Evolutionary conservation across 2,329 filamentous ascomycete genomes (phyloP).

Genomic region (Clonostachys rosea): DNA sequence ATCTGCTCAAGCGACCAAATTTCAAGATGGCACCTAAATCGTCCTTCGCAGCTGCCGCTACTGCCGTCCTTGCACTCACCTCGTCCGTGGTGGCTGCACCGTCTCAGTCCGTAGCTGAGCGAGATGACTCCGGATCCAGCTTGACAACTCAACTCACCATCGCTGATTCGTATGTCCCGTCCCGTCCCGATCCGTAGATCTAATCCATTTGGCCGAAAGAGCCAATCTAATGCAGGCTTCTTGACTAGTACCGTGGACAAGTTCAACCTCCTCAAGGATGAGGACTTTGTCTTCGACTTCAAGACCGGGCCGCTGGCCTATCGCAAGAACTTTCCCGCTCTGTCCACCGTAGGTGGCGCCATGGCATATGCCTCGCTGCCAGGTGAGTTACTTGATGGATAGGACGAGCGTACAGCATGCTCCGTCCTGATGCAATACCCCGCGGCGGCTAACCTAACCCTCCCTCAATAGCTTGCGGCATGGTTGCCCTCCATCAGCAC

Average conservation of each 20-base stretch:
- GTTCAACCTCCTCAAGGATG: conserved; percentile 29
- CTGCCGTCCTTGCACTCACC: neutral
- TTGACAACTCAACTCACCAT: conserved; percentile 22
- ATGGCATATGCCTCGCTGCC: conserved; percentile 42
- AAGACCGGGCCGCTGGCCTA: conserved; percentile 36
- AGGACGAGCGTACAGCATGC: too few relatives aligned
- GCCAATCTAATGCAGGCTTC: neutral
- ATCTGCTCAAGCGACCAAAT: too few relatives aligned
- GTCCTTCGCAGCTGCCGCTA: neutral
- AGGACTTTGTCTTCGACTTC: conserved; percentile 40
- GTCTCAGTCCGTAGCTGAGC: neutral
- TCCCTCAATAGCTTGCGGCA: conserved; percentile 29
- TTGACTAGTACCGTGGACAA: conserved; percentile 25
- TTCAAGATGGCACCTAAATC: too few relatives aligned
- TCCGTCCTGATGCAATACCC: too few relatives aligned
- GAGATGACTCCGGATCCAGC: conserved; percentile 6
- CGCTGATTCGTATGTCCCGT: conserved; percentile 19
- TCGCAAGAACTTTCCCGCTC: conserved; percentile 48
- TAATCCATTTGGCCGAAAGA: neutral
- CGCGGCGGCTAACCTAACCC: too few relatives aligned
- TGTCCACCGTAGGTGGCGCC: conserved; percentile 38
- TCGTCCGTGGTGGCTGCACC: neutral
- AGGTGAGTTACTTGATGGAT: conserved; percentile 7
- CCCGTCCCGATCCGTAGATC: neutral
- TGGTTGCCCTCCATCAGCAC: conserved; percentile 48